Evolutionary conservation across 2,329 filamentous ascomycete species (phyloP).

Genomic region (Immersiporthe knoxdaviesiana): DNA sequence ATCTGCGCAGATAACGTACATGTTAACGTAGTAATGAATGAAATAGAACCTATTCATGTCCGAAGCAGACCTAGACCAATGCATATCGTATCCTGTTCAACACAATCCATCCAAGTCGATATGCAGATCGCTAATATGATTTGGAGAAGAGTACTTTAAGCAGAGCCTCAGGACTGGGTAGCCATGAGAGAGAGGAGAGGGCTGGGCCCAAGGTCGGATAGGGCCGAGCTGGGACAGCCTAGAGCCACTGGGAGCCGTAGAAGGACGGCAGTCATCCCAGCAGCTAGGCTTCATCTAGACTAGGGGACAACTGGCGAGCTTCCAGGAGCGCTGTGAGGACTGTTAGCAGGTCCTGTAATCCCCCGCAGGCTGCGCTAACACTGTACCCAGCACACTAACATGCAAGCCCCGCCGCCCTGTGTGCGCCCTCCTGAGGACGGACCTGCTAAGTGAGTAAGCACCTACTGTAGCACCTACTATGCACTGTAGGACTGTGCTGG

Average conservation of each 20-base stretch:
- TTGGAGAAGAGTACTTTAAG: neutral
- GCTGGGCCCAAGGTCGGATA: constrained; percentile 3
- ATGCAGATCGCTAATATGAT: neutral
- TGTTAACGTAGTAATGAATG: neutral
- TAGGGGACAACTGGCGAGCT: constrained; percentile 5
- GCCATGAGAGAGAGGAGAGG: neutral
- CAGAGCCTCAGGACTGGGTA: constrained; percentile 4
- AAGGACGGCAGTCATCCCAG: constrained; percentile 7
- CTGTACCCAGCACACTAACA: neutral
- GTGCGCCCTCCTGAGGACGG: neutral
- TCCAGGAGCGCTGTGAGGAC: neutral
- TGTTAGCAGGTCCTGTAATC: constrained; percentile 1
- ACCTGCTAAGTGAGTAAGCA: no score
- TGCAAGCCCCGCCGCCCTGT: neutral
- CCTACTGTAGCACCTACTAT: no score
- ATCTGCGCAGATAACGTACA: neutral
- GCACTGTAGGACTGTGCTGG: neutral
- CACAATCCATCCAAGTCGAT: neutral
- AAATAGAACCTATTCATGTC: neutral
- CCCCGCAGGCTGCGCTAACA: neutral
- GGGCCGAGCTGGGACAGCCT: constrained; percentile 15
- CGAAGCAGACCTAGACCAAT: no score
- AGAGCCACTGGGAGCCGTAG: neutral
- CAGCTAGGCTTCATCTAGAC: constrained; percentile 11
- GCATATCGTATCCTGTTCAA: neutral